Percentiles rank a stretch among this genome's conserved stretches.
These are phyloP conservation scores for Pichia sp. DNA, from an alignment of 1,139 yeast species.

Conservation along the genomic window DNA sequence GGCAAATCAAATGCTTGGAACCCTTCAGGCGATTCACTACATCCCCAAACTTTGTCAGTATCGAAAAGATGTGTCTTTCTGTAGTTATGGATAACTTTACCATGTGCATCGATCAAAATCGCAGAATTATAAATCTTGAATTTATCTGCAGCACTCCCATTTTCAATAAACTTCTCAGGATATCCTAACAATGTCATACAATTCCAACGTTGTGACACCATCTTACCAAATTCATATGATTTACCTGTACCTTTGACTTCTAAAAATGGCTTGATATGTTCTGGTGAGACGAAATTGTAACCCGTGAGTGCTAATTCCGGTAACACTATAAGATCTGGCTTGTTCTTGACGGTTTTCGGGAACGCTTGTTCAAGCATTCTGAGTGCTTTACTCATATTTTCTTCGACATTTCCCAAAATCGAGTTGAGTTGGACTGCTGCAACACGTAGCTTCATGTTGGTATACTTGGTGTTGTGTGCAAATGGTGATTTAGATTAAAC, in stretches of 20 bases:
- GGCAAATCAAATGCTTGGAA: slow-evolving; percentile 45
- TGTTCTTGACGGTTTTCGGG: slow-evolving; percentile 15
- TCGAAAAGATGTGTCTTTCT: slow-evolving; percentile 76
- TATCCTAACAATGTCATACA: slow-evolving; percentile 83
- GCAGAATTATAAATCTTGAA: slow-evolving; percentile 67
- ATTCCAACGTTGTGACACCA: slow-evolving; percentile 45
- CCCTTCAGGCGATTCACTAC: slow-evolving; percentile 61
- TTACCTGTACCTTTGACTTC: slow-evolving; percentile 41
- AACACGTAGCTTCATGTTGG: slow-evolving; percentile 44
- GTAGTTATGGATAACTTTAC: slow-evolving; percentile 63
- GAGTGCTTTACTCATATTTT: slow-evolving; percentile 51
- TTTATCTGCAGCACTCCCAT: neutral
- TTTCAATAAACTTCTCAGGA: slow-evolving; percentile 51
- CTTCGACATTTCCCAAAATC: slow-evolving; percentile 54
- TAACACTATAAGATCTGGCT: slow-evolving; percentile 64
- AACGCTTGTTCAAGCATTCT: slow-evolving; percentile 36
- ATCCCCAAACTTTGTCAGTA: slow-evolving; percentile 83
- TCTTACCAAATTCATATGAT: slow-evolving; percentile 56
- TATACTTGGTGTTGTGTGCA: neutral
- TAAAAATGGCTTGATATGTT: slow-evolving; percentile 59
- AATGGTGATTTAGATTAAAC: neutral
- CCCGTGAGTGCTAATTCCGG: slow-evolving; percentile 91
- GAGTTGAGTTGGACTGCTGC: slow-evolving; percentile 76
- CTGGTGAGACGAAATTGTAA: slow-evolving; percentile 57
- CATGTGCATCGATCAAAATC: slow-evolving; percentile 57